Conservation (phyloP, 1,284 basidiomycete genomes). For the Porogramme epimiltina region DNA sequence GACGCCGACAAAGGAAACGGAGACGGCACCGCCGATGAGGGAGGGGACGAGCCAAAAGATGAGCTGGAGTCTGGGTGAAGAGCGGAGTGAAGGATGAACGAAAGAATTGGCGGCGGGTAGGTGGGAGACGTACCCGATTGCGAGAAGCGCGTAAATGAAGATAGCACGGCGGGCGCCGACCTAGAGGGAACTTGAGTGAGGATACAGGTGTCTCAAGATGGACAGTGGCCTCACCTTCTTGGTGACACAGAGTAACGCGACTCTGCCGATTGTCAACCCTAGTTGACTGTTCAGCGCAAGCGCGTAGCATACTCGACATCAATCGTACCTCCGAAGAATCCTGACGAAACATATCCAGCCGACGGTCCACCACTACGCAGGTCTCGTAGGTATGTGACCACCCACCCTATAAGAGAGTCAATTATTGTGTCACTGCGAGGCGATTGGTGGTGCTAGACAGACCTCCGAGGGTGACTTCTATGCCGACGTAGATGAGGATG, state of each 20-base stretch:
- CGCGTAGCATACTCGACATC: too few species aligned
- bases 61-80: conserved; percentile 56
- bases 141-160: conserved; percentile 38
- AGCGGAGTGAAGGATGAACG: too few species aligned
- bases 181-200: too few species aligned
- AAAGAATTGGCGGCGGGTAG: too few species aligned
- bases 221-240: conserved; percentile 35
- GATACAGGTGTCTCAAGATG: background rate
- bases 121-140: conserved; percentile 36
- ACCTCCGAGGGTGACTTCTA: conserved; percentile 51
- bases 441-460: background rate
- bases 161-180: conserved; percentile 46
- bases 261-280: conserved; percentile 47
- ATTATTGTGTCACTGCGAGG: background rate
- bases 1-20: conserved; percentile 56
- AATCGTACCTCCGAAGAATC: conserved; percentile 54
- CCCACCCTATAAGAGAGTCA: conserved; percentile 42
- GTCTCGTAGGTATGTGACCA: conserved; percentile 49
- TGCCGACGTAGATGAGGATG: conserved; percentile 48
- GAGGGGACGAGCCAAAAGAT: conserved; percentile 63
- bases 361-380: conserved; percentile 47
- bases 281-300: too few species aligned
- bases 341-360: conserved; percentile 51
- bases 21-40: conserved; percentile 52
- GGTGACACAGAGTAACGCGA: conserved; percentile 52